Conservation (phyloP, 805 yeast genomes). For the Saturnispora diversa region DNA sequence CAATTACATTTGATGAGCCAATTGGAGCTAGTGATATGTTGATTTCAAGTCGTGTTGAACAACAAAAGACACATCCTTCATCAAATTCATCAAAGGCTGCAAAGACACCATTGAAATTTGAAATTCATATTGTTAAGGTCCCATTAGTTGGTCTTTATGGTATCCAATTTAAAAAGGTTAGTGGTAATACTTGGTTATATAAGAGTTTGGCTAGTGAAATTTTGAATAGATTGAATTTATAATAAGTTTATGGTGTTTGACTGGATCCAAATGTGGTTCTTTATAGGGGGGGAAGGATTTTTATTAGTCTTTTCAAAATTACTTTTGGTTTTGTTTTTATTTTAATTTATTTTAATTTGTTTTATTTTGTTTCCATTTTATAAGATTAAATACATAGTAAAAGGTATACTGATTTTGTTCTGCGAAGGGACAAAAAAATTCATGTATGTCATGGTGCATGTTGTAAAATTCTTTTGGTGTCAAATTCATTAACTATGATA, state of each 20-base stretch:
- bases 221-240: constrained; percentile 61
- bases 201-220: constrained; percentile 85
- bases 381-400: no score
- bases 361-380: no score
- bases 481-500: no score
- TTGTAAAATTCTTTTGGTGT: no score
- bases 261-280: background rate
- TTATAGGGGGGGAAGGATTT: background rate
- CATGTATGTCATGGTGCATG: no score
- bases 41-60: constrained; percentile 51
- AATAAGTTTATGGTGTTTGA: constrained; percentile 12
- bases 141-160: constrained; percentile 87
- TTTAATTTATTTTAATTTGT: no score
- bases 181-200: constrained; percentile 94
- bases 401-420: no score
- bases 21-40: constrained; percentile 49
- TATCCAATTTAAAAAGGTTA: constrained; percentile 85
- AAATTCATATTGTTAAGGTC: constrained; percentile 85
- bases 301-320: no score
- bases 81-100: constrained; percentile 6
- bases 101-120: constrained; percentile 72
- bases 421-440: no score
- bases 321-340: no score
- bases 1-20: constrained; percentile 45
- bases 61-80: constrained; percentile 24